Evolutionary conservation across 192 early-diverging fungal species (phyloP).

Genomic region (Gigaspora rosea): DNA sequence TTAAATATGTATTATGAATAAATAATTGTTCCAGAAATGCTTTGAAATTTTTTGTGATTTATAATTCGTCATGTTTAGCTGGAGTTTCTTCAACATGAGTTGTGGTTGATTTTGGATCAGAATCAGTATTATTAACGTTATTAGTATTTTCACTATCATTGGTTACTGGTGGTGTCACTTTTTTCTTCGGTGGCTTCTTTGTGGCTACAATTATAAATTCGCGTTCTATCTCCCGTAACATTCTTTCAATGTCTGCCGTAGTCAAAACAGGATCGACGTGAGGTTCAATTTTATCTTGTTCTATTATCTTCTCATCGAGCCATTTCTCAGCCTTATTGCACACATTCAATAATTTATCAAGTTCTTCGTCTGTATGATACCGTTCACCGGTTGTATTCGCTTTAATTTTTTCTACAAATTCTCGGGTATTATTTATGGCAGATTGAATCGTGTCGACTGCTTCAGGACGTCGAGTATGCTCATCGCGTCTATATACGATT

Average conservation of each 20-base stretch:
- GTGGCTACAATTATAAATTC: slow-evolving; percentile 55
- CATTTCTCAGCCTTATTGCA: slow-evolving; percentile 62
- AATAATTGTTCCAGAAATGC: too few species aligned
- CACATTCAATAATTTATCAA: slow-evolving; percentile 53
- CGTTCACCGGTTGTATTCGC: slow-evolving; percentile 51
- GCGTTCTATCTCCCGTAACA: slow-evolving; percentile 50
- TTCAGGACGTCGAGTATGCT: slow-evolving; percentile 48
- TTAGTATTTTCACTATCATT: not conserved
- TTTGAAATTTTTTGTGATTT: too few species aligned
- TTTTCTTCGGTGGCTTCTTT: slow-evolving; percentile 62
- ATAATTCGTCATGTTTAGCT: too few species aligned
- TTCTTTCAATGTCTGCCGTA: slow-evolving; percentile 55
- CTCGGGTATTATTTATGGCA: slow-evolving; percentile 39
- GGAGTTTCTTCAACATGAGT: too few species aligned
- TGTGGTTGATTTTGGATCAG: too few species aligned
- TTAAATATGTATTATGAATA: too few species aligned
- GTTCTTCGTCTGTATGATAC: slow-evolving; percentile 55
- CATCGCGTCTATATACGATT: slow-evolving; percentile 48
- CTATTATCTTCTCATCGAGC: slow-evolving; percentile 59
- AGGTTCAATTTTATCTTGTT: slow-evolving; percentile 59
- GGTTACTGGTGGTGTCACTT: slow-evolving; percentile 35
- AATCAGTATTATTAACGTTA: too few species aligned
- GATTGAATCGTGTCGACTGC: slow-evolving; percentile 41
- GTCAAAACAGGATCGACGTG: slow-evolving; percentile 69
- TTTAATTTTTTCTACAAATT: slow-evolving; percentile 49